phyloP scores from a whole-genome alignment of 1,139 yeast genomes.

The Diutina mesorugosa region DNA sequence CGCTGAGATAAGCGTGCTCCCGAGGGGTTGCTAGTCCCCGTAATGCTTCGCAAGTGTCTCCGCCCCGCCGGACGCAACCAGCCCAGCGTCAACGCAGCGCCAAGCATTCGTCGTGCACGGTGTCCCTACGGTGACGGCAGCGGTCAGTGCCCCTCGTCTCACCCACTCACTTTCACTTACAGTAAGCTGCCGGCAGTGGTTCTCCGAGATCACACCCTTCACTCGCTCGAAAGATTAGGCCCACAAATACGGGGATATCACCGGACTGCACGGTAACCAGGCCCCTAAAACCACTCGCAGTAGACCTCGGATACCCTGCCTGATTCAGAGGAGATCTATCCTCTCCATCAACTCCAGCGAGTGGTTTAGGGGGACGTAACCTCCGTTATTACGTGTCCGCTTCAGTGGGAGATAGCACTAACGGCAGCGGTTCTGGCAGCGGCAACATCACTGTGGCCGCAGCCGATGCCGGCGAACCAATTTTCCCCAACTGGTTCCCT shows the following conservation, averaged over 20 bases:
- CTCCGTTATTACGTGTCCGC: too few species aligned
- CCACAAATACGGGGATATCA: background rate
- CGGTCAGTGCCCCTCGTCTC: too few species aligned
- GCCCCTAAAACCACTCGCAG: too few species aligned
- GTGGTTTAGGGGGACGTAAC: too few species aligned
- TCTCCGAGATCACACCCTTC: background rate
- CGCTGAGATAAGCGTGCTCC: background rate
- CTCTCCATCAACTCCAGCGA: too few species aligned
- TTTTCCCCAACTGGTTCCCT: background rate
- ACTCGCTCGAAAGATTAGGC: background rate
- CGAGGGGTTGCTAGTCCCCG: background rate
- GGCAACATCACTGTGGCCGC: background rate
- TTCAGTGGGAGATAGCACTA: too few species aligned
- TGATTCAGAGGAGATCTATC: too few species aligned
- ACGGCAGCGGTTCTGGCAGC: background rate
- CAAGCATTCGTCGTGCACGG: background rate
- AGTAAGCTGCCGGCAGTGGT: background rate
- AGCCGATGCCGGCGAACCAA: too few species aligned
- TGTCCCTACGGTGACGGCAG: too few species aligned
- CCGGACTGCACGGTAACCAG: background rate
- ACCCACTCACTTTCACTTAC: background rate
- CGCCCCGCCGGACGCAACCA: background rate
- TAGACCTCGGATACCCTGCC: background rate
- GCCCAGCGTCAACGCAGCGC: background rate
- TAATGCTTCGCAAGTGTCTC: background rate